Evolutionary conservation across 1,284 basidiomycete genomes (phyloP), one percentile per base, ranked within the genome.

Genomic region (Psilocybe mexicana): DNA sequence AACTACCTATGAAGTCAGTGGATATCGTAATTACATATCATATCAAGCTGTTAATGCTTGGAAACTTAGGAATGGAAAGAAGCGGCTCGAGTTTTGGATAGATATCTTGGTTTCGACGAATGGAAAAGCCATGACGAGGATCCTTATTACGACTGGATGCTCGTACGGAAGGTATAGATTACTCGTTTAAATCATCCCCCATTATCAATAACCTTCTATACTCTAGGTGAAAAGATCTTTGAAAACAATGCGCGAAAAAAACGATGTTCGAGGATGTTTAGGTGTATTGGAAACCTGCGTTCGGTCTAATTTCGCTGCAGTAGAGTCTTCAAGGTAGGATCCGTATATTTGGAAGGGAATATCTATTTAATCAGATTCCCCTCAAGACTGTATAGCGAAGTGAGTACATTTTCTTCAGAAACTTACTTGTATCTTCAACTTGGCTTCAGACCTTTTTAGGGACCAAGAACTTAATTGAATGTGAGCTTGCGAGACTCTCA

Each of bases 281-380:
- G 94, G 93, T 11, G 93, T 98, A 0, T 77, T 99, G 36, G 94
- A 97, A 66, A 92, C 95, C 1, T 98, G 94, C 67, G 82, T 98
- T 45, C 83, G 95, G 55, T 87, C 88, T 52, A 98, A 98, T 73
- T 99, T 98, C 79, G 97, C 93, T 7, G 97, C 94, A 0, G 88
- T 94, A 0, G 96, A 98, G 74, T 94, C 92, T 51, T 77, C 90
- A 18, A 83, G 89, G 88, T 83, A 62, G 57, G 67, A 47, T 23
- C 23, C 5, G 7, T 24, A 46, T 43, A 5, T 3, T 23, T 42
- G 5, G 11, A 14, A 2, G 43, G 11, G 14, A 48, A 5, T 49
- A 24, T 26, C 18, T 47, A 52, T 30, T 55, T 57, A 3, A 35
- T 23, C 18, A 10, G 28, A 26, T 55, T 57, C 18, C 18, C 18